Conservation (phyloP, 2,329 filamentous ascomycete species). For the Bipolaris bicolor region DNA sequence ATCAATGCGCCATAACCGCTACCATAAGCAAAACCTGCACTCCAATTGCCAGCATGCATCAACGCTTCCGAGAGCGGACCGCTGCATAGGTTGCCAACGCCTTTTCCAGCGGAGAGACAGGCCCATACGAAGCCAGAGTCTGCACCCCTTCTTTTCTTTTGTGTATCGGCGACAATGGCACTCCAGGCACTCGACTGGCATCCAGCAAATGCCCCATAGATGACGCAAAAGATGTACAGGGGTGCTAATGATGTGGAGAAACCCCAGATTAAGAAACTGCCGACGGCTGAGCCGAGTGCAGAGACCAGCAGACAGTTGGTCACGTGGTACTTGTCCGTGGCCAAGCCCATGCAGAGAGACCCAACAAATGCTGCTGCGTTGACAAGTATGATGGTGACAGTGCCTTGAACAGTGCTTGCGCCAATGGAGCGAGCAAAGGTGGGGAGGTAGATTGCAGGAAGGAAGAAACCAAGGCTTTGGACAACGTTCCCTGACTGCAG, state of each 20-base stretch:
- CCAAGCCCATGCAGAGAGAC: constrained; percentile 46
- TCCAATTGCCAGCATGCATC: constrained; percentile 46
- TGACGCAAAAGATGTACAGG: constrained; percentile 53
- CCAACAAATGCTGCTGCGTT: constrained; percentile 50
- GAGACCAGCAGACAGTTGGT: constrained; percentile 48
- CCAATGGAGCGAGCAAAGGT: constrained; percentile 49
- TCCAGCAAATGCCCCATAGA: constrained; percentile 53
- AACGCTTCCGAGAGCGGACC: constrained; percentile 60
- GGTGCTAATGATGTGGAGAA: constrained; percentile 50
- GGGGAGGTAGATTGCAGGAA: constrained; percentile 53
- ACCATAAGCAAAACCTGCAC: constrained; percentile 51
- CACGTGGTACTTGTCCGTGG: constrained; percentile 50
- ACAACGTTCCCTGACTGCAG: constrained; percentile 53
- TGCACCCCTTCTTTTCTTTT: constrained; percentile 41
- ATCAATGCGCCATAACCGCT: constrained; percentile 53
- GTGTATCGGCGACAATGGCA: constrained; percentile 53
- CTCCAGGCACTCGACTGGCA: constrained; percentile 52
- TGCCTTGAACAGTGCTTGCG: constrained; percentile 43
- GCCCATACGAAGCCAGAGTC: constrained; percentile 59
- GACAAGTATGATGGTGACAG: constrained; percentile 49
- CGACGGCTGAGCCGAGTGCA: constrained; percentile 43
- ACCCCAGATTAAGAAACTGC: constrained; percentile 56
- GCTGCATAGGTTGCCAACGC: constrained; percentile 58
- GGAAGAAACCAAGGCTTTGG: constrained; percentile 53
- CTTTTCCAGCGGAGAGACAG: constrained; percentile 56